phyloP scores from a whole-genome alignment of 2,329 filamentous ascomycete species.

The Talaromyces pinophilus region DNA sequence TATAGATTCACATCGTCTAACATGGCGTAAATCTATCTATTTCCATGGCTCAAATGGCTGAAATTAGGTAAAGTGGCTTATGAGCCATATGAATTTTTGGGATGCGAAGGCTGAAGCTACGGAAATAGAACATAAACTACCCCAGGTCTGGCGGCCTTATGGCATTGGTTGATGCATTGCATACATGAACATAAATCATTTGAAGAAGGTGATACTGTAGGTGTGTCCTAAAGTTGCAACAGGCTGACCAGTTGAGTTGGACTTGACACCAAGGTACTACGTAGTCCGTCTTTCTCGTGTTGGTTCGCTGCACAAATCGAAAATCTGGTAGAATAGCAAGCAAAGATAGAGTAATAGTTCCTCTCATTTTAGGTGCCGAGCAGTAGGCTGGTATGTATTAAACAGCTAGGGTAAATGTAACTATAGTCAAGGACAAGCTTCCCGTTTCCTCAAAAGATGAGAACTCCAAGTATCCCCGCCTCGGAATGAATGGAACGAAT shows the following conservation, averaged over 20 bases:
- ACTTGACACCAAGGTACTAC: background rate
- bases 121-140: background rate
- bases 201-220: background rate
- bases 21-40: background rate
- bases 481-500: background rate
- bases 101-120: background rate
- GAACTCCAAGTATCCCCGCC: background rate
- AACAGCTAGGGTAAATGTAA: background rate
- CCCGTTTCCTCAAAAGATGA: background rate
- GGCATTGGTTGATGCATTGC: background rate
- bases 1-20: background rate
- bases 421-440: background rate
- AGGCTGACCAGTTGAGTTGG: background rate
- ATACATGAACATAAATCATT: background rate
- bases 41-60: background rate
- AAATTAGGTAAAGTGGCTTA: background rate
- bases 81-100: background rate
- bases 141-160: background rate
- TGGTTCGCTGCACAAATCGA: background rate
- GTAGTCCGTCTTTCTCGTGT: background rate
- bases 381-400: background rate
- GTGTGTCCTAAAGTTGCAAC: background rate
- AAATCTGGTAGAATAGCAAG: background rate
- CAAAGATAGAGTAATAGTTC: background rate
- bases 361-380: background rate